Evolutionary conservation across 164 flowering plant genomes (phyloP).

Genomic region (Euptelea pleiosperma): DNA sequence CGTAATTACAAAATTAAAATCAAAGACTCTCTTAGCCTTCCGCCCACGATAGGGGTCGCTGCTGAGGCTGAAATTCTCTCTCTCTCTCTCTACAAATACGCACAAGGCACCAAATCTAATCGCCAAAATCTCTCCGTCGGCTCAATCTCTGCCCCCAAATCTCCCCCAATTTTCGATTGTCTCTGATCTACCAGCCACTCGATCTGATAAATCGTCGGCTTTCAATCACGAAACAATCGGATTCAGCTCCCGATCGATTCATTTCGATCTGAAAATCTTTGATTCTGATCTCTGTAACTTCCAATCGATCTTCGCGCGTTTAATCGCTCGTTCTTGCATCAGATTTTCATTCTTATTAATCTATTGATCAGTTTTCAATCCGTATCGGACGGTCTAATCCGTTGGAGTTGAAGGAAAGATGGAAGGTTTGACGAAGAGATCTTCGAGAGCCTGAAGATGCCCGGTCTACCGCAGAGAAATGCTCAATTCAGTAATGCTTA

Average conservation of each 20-base stretch:
- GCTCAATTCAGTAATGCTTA: constrained; percentile 28
- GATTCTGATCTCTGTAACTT: background rate
- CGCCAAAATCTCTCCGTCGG: constrained; percentile 27
- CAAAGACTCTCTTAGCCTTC: too few species aligned
- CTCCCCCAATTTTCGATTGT: background rate
- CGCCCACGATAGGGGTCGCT: too few species aligned
- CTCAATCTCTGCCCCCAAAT: constrained; percentile 9
- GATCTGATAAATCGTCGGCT: constrained; percentile 14
- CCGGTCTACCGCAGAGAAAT: constrained; percentile 35
- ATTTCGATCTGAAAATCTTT: background rate
- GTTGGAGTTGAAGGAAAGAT: constrained; percentile 5
- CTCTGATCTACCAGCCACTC: background rate
- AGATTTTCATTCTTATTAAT: background rate
- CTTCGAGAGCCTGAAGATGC: constrained; percentile 26
- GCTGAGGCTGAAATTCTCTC: too few species aligned
- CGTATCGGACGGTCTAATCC: constrained; percentile 10
- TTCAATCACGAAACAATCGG: constrained; percentile 10
- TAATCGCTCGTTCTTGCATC: background rate
- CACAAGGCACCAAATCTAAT: constrained; percentile 27
- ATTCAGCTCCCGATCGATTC: constrained; percentile 2
- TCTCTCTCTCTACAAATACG: constrained; percentile 3
- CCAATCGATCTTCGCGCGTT: background rate
- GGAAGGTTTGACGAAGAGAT: constrained; percentile 1
- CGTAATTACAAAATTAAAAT: too few species aligned
- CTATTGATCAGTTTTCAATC: constrained; percentile 5